phyloP scores from a whole-genome alignment of 371 early-diverging fungal species.

The Mortierella sp. region DNA sequence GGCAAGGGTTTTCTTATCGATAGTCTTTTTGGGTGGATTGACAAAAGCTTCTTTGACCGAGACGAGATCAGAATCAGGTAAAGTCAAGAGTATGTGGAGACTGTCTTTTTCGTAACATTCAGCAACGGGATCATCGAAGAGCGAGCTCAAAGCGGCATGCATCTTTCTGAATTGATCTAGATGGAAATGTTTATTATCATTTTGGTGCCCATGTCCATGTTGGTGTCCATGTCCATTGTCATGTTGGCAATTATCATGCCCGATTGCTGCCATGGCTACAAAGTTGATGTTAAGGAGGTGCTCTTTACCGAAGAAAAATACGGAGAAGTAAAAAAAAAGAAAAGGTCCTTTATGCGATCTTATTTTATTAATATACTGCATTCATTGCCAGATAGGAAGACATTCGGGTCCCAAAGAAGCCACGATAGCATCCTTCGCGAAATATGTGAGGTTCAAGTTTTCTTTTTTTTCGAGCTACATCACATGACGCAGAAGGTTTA shows the following conservation, averaged over 20 bases:
- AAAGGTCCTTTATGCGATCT: too few species aligned
- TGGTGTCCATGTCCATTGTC: slow-evolving; percentile 6
- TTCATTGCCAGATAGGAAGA: too few species aligned
- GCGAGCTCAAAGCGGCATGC: not conserved
- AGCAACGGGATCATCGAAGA: slow-evolving; percentile 17
- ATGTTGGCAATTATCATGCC: not conserved
- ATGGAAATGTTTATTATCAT: slow-evolving; percentile 9
- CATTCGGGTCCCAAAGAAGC: too few species aligned
- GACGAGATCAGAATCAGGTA: slow-evolving; percentile 12
- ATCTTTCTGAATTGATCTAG: slow-evolving; percentile 8
- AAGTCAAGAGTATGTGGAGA: slow-evolving; percentile 8
- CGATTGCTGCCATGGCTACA: too few species aligned
- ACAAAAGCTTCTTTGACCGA: slow-evolving; percentile 27
- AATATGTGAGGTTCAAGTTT: too few species aligned
- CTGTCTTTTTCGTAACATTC: slow-evolving; percentile 14
- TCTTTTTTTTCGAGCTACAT: too few species aligned
- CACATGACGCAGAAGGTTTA: too few species aligned
- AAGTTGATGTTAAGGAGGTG: too few species aligned
- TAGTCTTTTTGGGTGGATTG: not conserved
- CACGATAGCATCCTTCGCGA: too few species aligned
- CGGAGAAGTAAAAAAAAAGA: too few species aligned
- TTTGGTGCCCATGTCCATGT: slow-evolving; percentile 5
- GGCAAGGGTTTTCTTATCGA: not conserved
- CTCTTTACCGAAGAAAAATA: too few species aligned
- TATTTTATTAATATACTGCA: too few species aligned